Conservation (phyloP, 306 rosid species). For the Vigna angularis region DNA sequence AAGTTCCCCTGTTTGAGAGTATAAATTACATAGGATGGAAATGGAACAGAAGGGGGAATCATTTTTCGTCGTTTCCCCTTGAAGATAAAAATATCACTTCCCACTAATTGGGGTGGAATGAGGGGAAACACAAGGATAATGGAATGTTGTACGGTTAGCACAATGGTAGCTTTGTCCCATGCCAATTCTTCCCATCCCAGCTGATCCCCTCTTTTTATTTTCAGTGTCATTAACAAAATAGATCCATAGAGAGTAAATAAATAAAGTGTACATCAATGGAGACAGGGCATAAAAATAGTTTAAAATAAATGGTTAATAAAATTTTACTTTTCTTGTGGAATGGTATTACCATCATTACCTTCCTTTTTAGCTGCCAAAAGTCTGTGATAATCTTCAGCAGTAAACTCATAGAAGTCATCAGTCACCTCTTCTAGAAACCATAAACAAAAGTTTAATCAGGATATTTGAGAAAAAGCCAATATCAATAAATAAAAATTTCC, state of each 20-base stretch:
- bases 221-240: not conserved
- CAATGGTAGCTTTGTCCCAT: not conserved
- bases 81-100: not conserved
- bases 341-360: conserved; percentile 55
- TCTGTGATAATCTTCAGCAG: conserved; percentile 77
- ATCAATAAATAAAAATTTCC: conserved; percentile 2
- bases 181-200: not conserved
- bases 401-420: conserved; percentile 83
- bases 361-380: conserved; percentile 65
- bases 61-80: not conserved
- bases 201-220: not conserved
- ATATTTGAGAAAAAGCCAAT: not conserved
- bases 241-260: not conserved
- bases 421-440: conserved; percentile 58
- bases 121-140: conserved; percentile 7
- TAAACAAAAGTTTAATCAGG: conserved; percentile 20
- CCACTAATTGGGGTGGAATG: not conserved
- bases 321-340: not conserved
- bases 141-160: not conserved
- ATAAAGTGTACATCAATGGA: conserved; percentile 7
- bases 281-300: not conserved
- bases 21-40: not conserved
- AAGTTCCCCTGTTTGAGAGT: not conserved
- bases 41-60: not conserved
- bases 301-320: not conserved